phyloP scores from a whole-genome alignment of 2,329 filamentous ascomycete genomes.

The Aspergillus novofumigatus region DNA sequence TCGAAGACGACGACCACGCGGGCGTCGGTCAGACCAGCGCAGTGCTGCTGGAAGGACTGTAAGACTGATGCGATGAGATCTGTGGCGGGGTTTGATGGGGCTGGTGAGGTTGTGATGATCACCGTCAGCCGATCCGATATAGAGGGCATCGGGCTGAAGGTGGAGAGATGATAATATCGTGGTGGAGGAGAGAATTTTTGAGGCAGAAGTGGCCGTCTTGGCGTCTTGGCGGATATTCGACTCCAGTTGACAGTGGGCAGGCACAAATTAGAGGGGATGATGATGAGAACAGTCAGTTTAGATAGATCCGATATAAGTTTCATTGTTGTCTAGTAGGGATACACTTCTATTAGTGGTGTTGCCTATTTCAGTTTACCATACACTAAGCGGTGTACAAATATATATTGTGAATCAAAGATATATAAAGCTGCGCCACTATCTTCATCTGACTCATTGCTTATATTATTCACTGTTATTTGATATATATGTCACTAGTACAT shows the following conservation, averaged over 20 bases:
- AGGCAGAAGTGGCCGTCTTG: neutral
- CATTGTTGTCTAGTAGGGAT: neutral
- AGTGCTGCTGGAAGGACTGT: constrained; percentile 3
- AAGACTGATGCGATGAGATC: constrained; percentile 5
- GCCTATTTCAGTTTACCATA: no score
- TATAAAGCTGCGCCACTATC: no score
- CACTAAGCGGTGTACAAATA: no score
- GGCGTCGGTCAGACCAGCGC: neutral
- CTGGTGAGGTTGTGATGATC: constrained; percentile 8
- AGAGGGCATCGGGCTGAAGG: neutral
- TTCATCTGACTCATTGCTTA: no score
- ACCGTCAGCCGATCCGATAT: constrained; percentile 5
- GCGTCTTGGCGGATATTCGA: neutral
- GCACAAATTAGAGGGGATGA: no score
- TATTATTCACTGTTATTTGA: no score
- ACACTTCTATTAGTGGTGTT: no score
- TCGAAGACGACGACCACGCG: constrained; percentile 9
- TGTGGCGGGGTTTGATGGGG: constrained; percentile 3
- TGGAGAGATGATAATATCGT: neutral
- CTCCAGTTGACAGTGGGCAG: no score
- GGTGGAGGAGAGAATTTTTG: neutral
- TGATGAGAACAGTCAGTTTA: no score
- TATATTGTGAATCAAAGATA: no score
- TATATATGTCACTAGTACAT: no score
- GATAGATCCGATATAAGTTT: no score